Evolutionary conservation across 441 rosid species (phyloP).

Genomic region (Rhodomyrtus psidioides): DNA sequence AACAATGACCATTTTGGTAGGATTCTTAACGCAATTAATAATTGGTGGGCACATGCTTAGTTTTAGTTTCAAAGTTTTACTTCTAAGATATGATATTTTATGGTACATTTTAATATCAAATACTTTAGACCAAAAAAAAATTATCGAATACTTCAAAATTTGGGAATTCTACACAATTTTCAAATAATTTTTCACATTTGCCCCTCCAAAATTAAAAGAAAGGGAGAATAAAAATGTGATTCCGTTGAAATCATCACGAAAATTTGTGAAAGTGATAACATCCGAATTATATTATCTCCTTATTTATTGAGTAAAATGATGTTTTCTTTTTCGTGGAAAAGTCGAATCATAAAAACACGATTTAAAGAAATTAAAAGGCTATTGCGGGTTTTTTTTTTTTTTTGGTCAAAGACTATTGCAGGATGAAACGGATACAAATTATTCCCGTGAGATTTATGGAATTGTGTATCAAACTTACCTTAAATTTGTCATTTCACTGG

Average conservation of each 20-base stretch:
- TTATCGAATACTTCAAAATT: too few species aligned
- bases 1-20: neutral
- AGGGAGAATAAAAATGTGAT: neutral
- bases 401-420: too few species aligned
- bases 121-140: too few species aligned
- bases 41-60: rapidly evolving
- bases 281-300: neutral
- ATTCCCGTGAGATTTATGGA: neutral
- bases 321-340: neutral
- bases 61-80: neutral
- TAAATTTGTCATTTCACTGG: neutral
- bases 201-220: neutral
- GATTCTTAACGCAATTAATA: rapidly evolving
- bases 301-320: neutral
- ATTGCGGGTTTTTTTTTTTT: too few species aligned
- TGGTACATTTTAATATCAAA: neutral
- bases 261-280: neutral
- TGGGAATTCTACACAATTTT: neutral
- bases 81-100: neutral
- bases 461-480: neutral
- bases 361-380: neutral
- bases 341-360: neutral
- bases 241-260: rapidly evolving
- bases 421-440: neutral
- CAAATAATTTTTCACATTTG: neutral